A percentile compares a stretch with the other conserved stretches of the same genome.
phyloP scores from a whole-genome alignment of 306 rosid genomes.

The Abrus precatorius region DNA sequence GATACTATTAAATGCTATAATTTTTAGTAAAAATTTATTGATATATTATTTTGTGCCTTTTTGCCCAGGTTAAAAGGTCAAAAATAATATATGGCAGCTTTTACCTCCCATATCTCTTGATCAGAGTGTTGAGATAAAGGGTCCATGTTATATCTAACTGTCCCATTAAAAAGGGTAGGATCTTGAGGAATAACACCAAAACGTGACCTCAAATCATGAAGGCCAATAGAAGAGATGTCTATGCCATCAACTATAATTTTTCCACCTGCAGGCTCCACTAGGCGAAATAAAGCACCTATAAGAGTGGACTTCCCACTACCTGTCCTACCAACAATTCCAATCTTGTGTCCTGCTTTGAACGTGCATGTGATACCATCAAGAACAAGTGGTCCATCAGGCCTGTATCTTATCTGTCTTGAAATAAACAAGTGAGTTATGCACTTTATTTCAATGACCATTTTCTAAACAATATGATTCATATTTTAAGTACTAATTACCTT shows the following conservation, averaged over 20 bases:
- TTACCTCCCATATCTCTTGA: conserved; percentile 78
- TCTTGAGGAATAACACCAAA: conserved; percentile 84
- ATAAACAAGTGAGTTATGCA: not conserved
- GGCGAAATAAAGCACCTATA: conserved; percentile 67
- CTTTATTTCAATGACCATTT: too few relatives aligned
- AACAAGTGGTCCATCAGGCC: conserved; percentile 69
- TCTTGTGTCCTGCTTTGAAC: conserved; percentile 75
- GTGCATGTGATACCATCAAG: conserved; percentile 76
- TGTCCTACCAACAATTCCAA: conserved; percentile 76
- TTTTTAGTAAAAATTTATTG: too few relatives aligned
- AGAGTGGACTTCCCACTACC: conserved; percentile 86
- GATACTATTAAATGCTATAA: too few relatives aligned
- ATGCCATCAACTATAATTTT: conserved; percentile 70
- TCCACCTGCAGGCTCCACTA: conserved; percentile 75
- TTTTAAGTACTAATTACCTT: conserved; percentile 51
- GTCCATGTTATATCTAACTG: conserved; percentile 74
- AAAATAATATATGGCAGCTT: not conserved
- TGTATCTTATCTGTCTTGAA: conserved; percentile 64
- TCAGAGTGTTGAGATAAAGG: conserved; percentile 68
- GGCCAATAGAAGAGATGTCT: conserved; percentile 73
- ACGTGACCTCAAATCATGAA: conserved; percentile 75
- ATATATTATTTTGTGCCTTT: too few relatives aligned
- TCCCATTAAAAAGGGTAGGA: conserved; percentile 83
- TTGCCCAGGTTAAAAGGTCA: too few relatives aligned
- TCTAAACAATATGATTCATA: too few relatives aligned